Evolutionary conservation across 257 asterid species (phyloP).

Genomic region (Mentha longifolia): DNA sequence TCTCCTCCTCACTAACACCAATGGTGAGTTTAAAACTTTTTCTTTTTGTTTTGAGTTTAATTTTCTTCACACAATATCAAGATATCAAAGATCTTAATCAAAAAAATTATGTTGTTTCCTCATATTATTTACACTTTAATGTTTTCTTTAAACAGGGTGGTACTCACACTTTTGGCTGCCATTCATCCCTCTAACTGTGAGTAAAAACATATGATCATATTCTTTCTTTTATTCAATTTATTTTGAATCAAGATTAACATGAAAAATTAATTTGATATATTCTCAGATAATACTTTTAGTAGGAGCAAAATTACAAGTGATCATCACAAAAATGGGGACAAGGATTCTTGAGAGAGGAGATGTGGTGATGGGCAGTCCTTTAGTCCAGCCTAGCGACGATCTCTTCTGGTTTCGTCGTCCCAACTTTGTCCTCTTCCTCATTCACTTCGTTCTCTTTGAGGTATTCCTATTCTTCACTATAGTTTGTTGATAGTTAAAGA

Average conservation of each 20-base stretch:
- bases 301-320: slow-evolving; percentile 86
- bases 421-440: slow-evolving; percentile 63
- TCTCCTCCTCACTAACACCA: slow-evolving; percentile 79
- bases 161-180: slow-evolving; percentile 87
- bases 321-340: slow-evolving; percentile 86
- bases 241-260: not conserved
- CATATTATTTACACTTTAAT: not conserved
- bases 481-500: no score
- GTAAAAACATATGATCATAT: slow-evolving; percentile 27
- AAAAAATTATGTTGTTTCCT: no score
- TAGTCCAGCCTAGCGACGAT: slow-evolving; percentile 78
- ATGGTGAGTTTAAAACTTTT: slow-evolving; percentile 52
- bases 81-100: not conserved
- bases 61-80: not conserved
- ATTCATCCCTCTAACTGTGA: slow-evolving; percentile 74
- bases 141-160: slow-evolving; percentile 65
- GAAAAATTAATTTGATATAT: not conserved
- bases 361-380: slow-evolving; percentile 71
- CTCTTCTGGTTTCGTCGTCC: slow-evolving; percentile 88
- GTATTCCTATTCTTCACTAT: slow-evolving; percentile 30
- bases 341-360: slow-evolving; percentile 83
- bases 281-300: slow-evolving; percentile 69
- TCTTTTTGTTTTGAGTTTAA: not conserved
- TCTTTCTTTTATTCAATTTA: not conserved
- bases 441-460: slow-evolving; percentile 80